phyloP scores from a whole-genome alignment of 768 basidiomycete genomes.

The Phylloporus sp. region DNA sequence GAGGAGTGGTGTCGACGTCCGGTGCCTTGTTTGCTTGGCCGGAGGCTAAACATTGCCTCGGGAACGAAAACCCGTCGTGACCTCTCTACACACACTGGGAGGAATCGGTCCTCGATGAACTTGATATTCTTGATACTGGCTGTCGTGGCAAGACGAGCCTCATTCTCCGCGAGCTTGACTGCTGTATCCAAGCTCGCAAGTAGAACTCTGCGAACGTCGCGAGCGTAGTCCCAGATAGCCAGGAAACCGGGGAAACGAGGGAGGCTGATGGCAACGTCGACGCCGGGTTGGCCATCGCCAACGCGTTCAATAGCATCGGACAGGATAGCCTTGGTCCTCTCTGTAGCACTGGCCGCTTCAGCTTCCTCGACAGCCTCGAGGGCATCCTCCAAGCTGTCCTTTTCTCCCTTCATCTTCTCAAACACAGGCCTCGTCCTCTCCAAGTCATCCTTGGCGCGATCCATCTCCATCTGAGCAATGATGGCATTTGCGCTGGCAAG shows the following conservation, averaged over 20 bases:
- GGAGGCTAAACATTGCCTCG: slow-evolving; percentile 91
- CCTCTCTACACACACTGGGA: slow-evolving; percentile 79
- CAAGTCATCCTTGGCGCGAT: slow-evolving; percentile 68
- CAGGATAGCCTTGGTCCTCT: slow-evolving; percentile 57
- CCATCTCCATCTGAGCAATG: slow-evolving; percentile 76
- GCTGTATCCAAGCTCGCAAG: slow-evolving; percentile 79
- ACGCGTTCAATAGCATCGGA: slow-evolving; percentile 71
- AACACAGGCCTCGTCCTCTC: slow-evolving; percentile 71
- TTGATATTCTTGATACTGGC: slow-evolving; percentile 63
- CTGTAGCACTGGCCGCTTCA: slow-evolving; percentile 50
- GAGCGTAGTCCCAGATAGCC: slow-evolving; percentile 81
- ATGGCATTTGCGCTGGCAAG: slow-evolving; percentile 83
- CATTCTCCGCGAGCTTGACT: slow-evolving; percentile 76
- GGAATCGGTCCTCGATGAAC: slow-evolving; percentile 67
- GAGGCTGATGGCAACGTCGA: slow-evolving; percentile 48
- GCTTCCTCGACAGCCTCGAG: slow-evolving; percentile 79
- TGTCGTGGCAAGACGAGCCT: slow-evolving; percentile 67
- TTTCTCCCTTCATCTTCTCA: slow-evolving; percentile 78
- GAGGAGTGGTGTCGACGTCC: slow-evolving; percentile 34
- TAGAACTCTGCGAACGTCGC: slow-evolving; percentile 72
- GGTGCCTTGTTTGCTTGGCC: slow-evolving; percentile 38
- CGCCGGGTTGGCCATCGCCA: slow-evolving; percentile 67
- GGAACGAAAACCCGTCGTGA: slow-evolving; percentile 86
- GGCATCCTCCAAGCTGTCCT: slow-evolving; percentile 72
- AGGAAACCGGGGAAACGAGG: slow-evolving; percentile 83